These are phyloP conservation scores for Parietaria judaica DNA, from an alignment of 306 rosid species.

Conservation along the genomic window DNA sequence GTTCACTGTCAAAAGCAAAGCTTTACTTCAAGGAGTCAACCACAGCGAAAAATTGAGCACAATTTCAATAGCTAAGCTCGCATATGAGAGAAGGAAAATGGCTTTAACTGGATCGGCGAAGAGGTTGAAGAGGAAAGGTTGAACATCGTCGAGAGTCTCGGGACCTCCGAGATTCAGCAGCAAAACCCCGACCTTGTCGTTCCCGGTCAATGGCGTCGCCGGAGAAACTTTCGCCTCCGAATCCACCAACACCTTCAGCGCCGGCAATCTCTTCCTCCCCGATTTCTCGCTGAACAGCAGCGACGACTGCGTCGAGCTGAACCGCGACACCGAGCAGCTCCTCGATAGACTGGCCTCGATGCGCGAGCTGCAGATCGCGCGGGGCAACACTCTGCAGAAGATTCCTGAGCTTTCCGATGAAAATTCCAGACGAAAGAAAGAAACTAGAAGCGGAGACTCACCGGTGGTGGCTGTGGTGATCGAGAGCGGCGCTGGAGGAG, in stretches of 20 bases:
- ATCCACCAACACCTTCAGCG: slow-evolving; percentile 55
- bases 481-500: slow-evolving; percentile 17
- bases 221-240: slow-evolving; percentile 39
- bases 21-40: too few species aligned
- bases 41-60: too few species aligned
- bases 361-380: slow-evolving; percentile 39
- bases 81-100: slow-evolving; percentile 1
- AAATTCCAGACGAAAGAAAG: background rate
- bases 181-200: slow-evolving; percentile 74
- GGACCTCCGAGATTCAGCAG: slow-evolving; percentile 97
- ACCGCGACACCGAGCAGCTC: slow-evolving; percentile 28
- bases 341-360: slow-evolving; percentile 32
- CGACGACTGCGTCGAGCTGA: slow-evolving; percentile 34
- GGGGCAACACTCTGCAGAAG: slow-evolving; percentile 39
- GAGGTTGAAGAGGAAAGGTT: slow-evolving; percentile 89
- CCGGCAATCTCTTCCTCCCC: slow-evolving; percentile 38
- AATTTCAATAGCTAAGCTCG: background rate
- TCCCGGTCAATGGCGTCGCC: slow-evolving; percentile 40
- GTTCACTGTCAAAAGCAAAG: background rate
- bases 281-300: slow-evolving; percentile 39
- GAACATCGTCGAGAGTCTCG: slow-evolving; percentile 94
- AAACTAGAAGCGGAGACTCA: background rate
- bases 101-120: slow-evolving; percentile 86
- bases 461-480: slow-evolving; percentile 21
- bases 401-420: background rate